phyloP scores from a whole-genome alignment of 2,329 filamentous ascomycete species.

The Cercospora zeina region DNA sequence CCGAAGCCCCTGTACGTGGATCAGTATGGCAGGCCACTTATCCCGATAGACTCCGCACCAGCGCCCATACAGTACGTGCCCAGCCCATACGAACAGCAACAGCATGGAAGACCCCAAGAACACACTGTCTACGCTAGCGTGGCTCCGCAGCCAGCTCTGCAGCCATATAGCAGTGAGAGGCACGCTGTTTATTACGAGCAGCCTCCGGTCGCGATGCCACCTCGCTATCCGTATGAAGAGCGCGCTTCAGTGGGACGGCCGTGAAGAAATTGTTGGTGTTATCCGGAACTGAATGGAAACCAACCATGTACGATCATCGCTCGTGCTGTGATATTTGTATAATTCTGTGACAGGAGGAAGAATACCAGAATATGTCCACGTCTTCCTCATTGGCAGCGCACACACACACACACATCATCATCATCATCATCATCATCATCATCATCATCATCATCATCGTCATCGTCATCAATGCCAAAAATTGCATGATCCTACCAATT shows the following conservation, averaged over 20 bases:
- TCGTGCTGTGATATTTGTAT: not conserved
- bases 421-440: too few relatives aligned
- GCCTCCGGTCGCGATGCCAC: conserved; percentile 5
- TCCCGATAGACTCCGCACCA: conserved; percentile 34
- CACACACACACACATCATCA: too few relatives aligned
- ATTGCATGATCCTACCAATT: not conserved
- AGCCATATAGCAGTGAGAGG: conserved; percentile 24
- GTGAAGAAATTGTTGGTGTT: not conserved
- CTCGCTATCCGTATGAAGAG: conserved; percentile 27
- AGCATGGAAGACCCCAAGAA: conserved; percentile 21
- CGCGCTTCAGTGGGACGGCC: conserved; percentile 27
- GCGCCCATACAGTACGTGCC: conserved; percentile 35
- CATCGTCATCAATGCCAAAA: not conserved
- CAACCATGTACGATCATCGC: not conserved
- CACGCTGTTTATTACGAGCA: conserved; percentile 24
- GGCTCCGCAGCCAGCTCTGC: conserved; percentile 19
- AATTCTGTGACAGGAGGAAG: not conserved
- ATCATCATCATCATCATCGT: too few relatives aligned
- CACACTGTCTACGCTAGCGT: conserved; percentile 26
- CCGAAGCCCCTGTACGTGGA: conserved; percentile 39
- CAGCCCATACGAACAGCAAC: conserved; percentile 34
- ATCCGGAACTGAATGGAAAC: not conserved
- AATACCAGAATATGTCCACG: not conserved
- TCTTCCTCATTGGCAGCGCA: not conserved
- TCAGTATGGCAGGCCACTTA: conserved; percentile 37